Evolutionary conservation across 768 basidiomycete genomes (phyloP), one percentile per base, ranked within the genome.

Genomic region (Leccinum imitatum): DNA sequence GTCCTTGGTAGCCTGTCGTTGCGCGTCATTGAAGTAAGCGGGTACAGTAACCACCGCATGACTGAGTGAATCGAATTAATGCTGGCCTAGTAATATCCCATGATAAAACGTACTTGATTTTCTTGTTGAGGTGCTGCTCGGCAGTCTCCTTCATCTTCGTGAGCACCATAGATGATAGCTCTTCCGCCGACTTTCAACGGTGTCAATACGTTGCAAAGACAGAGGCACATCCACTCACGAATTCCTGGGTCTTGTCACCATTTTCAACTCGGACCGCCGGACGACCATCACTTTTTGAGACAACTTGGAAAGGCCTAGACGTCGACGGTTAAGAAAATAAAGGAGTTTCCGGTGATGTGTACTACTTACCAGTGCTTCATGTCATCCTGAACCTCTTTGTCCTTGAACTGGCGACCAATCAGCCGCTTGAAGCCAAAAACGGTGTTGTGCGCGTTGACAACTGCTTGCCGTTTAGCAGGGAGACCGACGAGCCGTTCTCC

Each of bases 21-120:
- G 97, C 19, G 97, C 95, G 72, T 99, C 97, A 75, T 99, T 99
- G 86, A 98, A 99, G 80, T 98, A 98, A 0, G 96, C 95, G 1
- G 96, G 97, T 31, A 98, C 96, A 14, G 95, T 98, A 69, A 98
- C 80, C 68, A 98, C 95, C 27, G 90, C 90, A 56, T 92, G 87
- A 68, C 89, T 91, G 58, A 44, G 54, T 2, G 10, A 37, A 37
- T 11, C 27, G 53, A 60, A 60, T 68, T 3, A 61, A 53, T 19
- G 1, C 4, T 17, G 15, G 57, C 35, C 15, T 3, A 8, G 9
- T 8, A 35, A 44, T 4, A 25, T 2, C 0, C 5, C 11, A 23
- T 11, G 14, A 54, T 1, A 53, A 41, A 37, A 66, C 95, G 80
- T 81, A 95, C 90, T 90, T 95, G 79, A 98, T 85, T 66, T 86